These are phyloP conservation scores for Chlorella vulgaris DNA, from an alignment of 139 green algal species.

Conservation along the genomic window DNA sequence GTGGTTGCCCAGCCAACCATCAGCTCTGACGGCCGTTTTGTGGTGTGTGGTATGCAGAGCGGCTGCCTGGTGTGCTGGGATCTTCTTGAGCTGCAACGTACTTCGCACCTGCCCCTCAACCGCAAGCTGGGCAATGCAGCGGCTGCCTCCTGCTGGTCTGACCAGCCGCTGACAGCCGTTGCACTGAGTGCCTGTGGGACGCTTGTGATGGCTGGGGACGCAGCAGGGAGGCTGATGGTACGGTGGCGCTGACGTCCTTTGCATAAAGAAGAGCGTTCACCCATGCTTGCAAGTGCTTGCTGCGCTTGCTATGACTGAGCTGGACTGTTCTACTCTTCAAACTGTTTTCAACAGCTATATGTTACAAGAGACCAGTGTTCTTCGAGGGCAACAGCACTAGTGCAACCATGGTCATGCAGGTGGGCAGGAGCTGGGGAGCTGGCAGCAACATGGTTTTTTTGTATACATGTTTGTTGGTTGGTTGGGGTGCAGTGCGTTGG, in stretches of 20 bases:
- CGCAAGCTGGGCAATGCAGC: not conserved
- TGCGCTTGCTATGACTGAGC: no score
- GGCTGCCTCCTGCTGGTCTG: not conserved
- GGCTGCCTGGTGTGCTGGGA: constrained; percentile 10
- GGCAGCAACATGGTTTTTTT: no score
- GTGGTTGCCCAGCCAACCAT: not conserved
- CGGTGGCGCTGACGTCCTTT: not conserved
- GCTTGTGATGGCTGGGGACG: not conserved
- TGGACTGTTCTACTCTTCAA: no score
- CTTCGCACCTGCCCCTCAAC: constrained; percentile 1
- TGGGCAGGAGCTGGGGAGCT: no score
- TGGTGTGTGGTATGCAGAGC: not conserved
- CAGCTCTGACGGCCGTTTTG: not conserved
- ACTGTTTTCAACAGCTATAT: no score
- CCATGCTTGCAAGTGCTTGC: no score
- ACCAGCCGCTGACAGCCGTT: not conserved
- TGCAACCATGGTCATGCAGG: no score
- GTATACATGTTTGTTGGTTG: no score
- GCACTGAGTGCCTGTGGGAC: not conserved
- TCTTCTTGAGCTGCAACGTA: not conserved
- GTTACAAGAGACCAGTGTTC: no score
- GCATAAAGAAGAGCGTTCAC: no score
- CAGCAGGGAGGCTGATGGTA: not conserved
- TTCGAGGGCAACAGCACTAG: no score
- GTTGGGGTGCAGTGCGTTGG: no score